Conservation (phyloP, 306 rosid species). For the Trichosanthes cucumerina region DNA sequence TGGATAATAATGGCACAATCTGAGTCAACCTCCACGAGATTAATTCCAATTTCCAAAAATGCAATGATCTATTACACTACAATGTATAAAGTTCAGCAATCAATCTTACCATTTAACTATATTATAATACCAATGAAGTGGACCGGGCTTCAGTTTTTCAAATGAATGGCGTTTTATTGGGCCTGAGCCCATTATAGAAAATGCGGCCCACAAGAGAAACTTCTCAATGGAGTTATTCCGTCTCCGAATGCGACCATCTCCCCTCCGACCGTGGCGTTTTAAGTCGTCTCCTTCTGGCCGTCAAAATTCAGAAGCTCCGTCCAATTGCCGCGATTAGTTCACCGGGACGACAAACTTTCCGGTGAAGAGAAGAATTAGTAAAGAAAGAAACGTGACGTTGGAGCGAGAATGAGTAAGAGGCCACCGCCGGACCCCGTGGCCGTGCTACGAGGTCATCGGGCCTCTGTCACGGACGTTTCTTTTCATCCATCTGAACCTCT, state of each 20-base stretch:
- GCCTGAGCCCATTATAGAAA: background rate
- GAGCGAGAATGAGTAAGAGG: conserved; percentile 50
- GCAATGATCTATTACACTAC: too few species aligned
- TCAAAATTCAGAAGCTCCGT: background rate
- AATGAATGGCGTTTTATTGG: background rate
- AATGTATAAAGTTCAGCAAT: too few species aligned
- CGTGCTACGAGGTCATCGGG: conserved; percentile 81
- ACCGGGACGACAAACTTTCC: background rate
- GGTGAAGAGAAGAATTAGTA: conserved; percentile 29
- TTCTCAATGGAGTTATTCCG: background rate
- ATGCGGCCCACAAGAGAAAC: background rate
- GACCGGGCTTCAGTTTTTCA: background rate
- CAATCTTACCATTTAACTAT: too few species aligned
- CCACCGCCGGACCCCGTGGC: conserved; percentile 81
- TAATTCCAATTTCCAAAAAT: too few species aligned
- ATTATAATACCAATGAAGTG: background rate
- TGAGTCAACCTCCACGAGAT: too few species aligned
- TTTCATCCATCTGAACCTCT: conserved; percentile 57
- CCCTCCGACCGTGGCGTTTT: background rate
- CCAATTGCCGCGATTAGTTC: background rate
- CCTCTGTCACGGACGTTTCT: conserved; percentile 60
- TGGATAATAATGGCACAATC: too few species aligned
- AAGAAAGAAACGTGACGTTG: conserved; percentile 35
- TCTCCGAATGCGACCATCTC: background rate
- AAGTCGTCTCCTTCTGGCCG: background rate